Conservation (phyloP, 2,329 filamentous ascomycete genomes). For the Cordyceps sp. region DNA sequence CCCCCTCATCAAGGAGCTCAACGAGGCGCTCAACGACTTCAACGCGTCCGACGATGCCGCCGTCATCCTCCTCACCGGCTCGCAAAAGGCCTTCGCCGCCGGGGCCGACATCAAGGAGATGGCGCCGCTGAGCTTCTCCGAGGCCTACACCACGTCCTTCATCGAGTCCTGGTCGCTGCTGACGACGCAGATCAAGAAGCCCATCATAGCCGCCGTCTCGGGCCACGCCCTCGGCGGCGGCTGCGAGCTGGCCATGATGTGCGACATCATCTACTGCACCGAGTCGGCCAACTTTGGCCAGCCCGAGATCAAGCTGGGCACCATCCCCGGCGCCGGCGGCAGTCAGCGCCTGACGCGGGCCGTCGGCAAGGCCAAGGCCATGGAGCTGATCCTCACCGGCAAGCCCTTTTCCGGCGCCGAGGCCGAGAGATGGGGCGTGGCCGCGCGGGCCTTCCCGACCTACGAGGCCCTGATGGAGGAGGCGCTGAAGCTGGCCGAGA, state of each 20-base stretch:
- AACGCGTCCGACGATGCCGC: slow-evolving; percentile 53
- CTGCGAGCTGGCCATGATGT: slow-evolving; percentile 96
- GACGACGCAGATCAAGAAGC: slow-evolving; percentile 74
- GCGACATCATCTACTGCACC: slow-evolving; percentile 85
- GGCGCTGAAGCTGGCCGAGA: slow-evolving; percentile 69
- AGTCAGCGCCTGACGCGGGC: slow-evolving; percentile 75
- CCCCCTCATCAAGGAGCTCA: slow-evolving; percentile 80
- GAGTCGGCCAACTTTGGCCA: slow-evolving; percentile 81
- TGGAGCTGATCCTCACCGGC: slow-evolving; percentile 83
- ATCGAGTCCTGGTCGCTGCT: slow-evolving; percentile 90
- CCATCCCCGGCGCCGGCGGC: slow-evolving; percentile 82
- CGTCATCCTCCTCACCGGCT: slow-evolving; percentile 76
- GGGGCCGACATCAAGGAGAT: slow-evolving; percentile 99
- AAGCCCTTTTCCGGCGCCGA: slow-evolving; percentile 70
- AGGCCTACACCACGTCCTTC: slow-evolving; percentile 79
- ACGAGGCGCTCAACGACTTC: slow-evolving; percentile 56
- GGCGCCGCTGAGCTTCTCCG: slow-evolving; percentile 76
- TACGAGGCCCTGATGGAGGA: slow-evolving; percentile 72
- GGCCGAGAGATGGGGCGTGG: slow-evolving; percentile 81
- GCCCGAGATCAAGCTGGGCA: slow-evolving; percentile 90
- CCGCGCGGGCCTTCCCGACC: slow-evolving; percentile 62
- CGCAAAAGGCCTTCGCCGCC: slow-evolving; percentile 78
- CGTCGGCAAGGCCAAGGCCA: slow-evolving; percentile 69
- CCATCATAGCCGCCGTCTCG: slow-evolving; percentile 84
- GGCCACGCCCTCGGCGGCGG: slow-evolving; percentile 90